These are phyloP conservation scores for Aspergillus intermedius DNA, from an alignment of 2,329 filamentous ascomycete genomes.

Conservation along the genomic window DNA sequence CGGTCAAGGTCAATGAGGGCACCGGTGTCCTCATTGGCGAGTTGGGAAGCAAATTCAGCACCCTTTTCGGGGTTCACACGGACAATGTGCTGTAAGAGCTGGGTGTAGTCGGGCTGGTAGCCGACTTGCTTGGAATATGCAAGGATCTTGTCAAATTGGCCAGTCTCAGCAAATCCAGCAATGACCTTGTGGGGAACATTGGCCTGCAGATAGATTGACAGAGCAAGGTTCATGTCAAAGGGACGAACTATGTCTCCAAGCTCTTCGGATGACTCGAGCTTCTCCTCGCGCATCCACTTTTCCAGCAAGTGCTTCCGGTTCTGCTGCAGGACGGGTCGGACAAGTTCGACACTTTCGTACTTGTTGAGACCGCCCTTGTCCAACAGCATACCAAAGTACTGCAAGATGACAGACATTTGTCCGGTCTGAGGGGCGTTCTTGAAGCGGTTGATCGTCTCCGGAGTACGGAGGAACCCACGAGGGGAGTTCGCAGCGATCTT, in stretches of 20 bases:
- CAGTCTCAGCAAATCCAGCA: slow-evolving; percentile 87
- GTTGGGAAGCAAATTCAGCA: slow-evolving; percentile 84
- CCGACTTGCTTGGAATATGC: slow-evolving; percentile 78
- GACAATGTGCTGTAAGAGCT: slow-evolving; percentile 85
- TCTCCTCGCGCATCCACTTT: slow-evolving; percentile 96
- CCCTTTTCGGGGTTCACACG: slow-evolving; percentile 89
- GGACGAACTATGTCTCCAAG: slow-evolving; percentile 88
- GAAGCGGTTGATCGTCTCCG: slow-evolving; percentile 93
- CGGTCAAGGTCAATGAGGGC: slow-evolving; percentile 87
- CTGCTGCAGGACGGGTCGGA: slow-evolving; percentile 84
- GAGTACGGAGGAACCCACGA: slow-evolving; percentile 85
- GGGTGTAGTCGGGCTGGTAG: slow-evolving; percentile 93
- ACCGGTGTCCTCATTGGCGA: slow-evolving; percentile 82
- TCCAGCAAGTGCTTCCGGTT: slow-evolving; percentile 92
- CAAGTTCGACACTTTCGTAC: slow-evolving; percentile 89
- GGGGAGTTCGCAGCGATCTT: slow-evolving; percentile 97
- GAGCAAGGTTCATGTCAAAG: slow-evolving; percentile 80
- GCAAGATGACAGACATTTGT: slow-evolving; percentile 87
- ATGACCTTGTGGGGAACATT: slow-evolving; percentile 91
- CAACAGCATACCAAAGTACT: slow-evolving; percentile 95
- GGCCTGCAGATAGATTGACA: slow-evolving; percentile 84
- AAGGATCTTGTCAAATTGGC: slow-evolving; percentile 94
- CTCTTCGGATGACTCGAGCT: slow-evolving; percentile 92
- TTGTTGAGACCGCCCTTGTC: slow-evolving; percentile 92
- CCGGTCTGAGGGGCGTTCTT: slow-evolving; percentile 70